Evolutionary conservation across 169 alveolate genomes (phyloP), one percentile per base, ranked within the genome.

Genomic region (Plasmodium blacklocki): DNA sequence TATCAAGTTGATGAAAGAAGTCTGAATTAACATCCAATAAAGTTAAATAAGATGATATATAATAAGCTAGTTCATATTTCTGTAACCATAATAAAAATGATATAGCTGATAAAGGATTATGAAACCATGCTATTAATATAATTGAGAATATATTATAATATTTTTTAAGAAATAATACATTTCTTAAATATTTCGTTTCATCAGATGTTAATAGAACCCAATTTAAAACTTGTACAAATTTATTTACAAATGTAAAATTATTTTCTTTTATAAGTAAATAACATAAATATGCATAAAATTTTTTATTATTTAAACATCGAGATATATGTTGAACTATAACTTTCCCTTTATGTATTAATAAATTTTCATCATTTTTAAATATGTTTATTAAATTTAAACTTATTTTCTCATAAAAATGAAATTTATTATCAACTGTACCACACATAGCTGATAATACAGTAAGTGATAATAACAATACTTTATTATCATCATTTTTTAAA

Each of bases 141-240:
- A 91, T 73, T 0, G 93, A 85, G 26, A 93, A 92, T 23, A 92
- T 49, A 0, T 50, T 18, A 50, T 80, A 87, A 12, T 92, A 88
- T 39, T 92, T 78, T 59, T 63, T 89, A 2, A 93, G 87, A 18
- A 94, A 78, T 14, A 94, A 88, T 39, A 26, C 62, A 39, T 83
- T 80, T 73, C 96, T 87, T 75, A 94, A 49, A 50, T 85, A 93
- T 52, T 78, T 89, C 0, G 96, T 93, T 15, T 93, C 96, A 91
- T 92, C 83, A 1, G 96, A 88, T 14, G 96, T 94, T 58, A 94
- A 47, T 64, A 94, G 76, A 8, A 95, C 91, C 96, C 96, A 94
- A 72, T 93, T 92, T 73, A 94, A 83, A 12, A 93, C 83, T 49
- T 94, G 95, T 23, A 94, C 91, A 19, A 94, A 67, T 54, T 88